Evolutionary conservation across 257 asterid genomes (phyloP).

Genomic region (Nicotiana tabacum): DNA sequence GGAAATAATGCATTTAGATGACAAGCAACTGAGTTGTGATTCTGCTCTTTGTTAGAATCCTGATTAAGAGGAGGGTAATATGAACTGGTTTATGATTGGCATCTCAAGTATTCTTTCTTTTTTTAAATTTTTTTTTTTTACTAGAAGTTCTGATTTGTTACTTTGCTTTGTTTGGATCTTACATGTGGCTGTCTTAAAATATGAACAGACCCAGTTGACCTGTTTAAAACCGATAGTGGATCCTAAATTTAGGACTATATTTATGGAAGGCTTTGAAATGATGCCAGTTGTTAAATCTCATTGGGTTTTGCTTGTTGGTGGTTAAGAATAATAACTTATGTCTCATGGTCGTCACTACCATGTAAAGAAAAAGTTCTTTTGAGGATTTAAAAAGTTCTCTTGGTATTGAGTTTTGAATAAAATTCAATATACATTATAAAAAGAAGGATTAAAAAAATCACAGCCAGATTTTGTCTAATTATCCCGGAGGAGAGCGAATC

Average conservation of each 20-base stretch:
- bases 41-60: not conserved
- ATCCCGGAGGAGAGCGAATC: not conserved
- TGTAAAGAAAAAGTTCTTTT: not conserved
- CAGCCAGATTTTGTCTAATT: not conserved
- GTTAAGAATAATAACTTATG: not conserved
- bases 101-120: too few species aligned
- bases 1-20: not conserved
- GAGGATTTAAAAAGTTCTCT: not conserved
- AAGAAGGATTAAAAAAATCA: not conserved
- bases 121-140: too few species aligned
- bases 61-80: not conserved
- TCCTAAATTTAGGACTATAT: not conserved
- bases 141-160: too few species aligned
- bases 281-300: not conserved
- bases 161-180: not conserved
- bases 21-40: not conserved
- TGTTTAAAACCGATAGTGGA: not conserved
- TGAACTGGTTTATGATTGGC: not conserved
- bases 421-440: too few species aligned
- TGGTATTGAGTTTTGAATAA: too few species aligned
- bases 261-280: not conserved
- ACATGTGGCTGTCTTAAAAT: not conserved
- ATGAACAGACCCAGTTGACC: not conserved
- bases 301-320: not conserved
- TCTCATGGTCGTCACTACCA: not conserved